Evolutionary conservation across 257 asterid species (phyloP).

Genomic region (Salvia miltiorrhiza): DNA sequence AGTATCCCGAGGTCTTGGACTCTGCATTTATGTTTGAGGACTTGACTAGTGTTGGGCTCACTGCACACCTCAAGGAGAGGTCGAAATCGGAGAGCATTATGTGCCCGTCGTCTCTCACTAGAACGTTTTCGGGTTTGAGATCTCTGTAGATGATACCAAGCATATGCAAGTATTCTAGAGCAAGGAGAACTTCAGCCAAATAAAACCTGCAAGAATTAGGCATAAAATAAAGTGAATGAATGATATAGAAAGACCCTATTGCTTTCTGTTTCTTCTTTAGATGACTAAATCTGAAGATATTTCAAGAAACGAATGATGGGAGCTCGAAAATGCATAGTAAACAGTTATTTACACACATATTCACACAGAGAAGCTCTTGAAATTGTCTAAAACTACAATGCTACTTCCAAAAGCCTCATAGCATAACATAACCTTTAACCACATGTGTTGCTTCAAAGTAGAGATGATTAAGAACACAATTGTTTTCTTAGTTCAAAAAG

Average conservation of each 20-base stretch:
- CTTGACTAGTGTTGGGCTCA: conserved; percentile 55
- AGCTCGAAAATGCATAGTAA: background rate
- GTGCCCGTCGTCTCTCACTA: conserved; percentile 65
- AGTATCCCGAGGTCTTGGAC: conserved; percentile 41
- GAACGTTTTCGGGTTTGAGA: conserved; percentile 60
- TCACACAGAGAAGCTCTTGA: background rate
- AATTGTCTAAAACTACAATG: background rate
- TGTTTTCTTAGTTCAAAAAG: too few relatives aligned
- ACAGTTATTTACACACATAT: background rate
- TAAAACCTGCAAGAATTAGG: conserved; percentile 45
- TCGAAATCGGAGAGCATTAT: conserved; percentile 75
- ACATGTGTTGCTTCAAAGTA: background rate
- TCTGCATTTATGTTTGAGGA: conserved; percentile 39
- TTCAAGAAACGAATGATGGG: background rate
- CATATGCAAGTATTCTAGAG: conserved; percentile 66
- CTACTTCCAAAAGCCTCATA: background rate
- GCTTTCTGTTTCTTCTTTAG: background rate
- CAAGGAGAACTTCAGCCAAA: conserved; percentile 64
- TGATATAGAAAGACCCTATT: background rate
- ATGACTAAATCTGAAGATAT: background rate
- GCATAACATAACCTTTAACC: background rate
- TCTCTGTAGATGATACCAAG: conserved; percentile 70
- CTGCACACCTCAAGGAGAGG: conserved; percentile 64
- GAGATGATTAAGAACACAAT: background rate
- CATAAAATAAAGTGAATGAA: background rate